Conservation (phyloP, 139 green algal genomes). For the Coelastrella sp. region DNA sequence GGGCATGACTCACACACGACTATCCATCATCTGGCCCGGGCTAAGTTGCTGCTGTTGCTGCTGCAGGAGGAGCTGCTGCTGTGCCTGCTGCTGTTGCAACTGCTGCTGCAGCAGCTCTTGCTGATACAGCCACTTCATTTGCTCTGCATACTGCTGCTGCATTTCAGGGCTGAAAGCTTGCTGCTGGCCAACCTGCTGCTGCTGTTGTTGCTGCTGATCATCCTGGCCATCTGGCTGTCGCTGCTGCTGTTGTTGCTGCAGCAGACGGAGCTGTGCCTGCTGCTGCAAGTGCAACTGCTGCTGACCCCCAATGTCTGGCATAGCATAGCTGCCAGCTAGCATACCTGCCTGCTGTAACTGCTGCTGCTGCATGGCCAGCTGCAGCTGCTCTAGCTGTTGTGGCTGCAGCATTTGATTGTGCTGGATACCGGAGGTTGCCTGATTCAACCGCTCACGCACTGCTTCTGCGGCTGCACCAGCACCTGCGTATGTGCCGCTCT, state of each 20-base stretch:
- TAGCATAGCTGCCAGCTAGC: slow-evolving; percentile 40
- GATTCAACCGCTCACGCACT: slow-evolving; percentile 31
- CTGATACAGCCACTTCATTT: slow-evolving; percentile 39
- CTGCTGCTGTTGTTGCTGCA: slow-evolving; percentile 8
- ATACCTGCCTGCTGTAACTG: slow-evolving; percentile 40
- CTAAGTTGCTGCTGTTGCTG: slow-evolving; percentile 5
- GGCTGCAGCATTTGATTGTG: slow-evolving; percentile 18
- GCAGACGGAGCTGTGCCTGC: slow-evolving; percentile 4
- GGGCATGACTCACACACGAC: neutral
- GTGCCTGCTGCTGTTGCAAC: slow-evolving; percentile 15
- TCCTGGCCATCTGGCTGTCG: neutral
- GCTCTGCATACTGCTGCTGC: slow-evolving; percentile 37
- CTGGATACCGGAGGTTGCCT: neutral
- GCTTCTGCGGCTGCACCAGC: slow-evolving; percentile 46
- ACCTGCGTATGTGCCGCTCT: slow-evolving; percentile 47
- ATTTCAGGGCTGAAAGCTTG: slow-evolving; percentile 6
- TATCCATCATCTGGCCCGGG: neutral
- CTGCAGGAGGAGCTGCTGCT: slow-evolving; percentile 16
- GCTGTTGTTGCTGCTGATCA: neutral
- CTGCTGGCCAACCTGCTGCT: slow-evolving; percentile 24
- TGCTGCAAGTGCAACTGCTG: slow-evolving; percentile 28
- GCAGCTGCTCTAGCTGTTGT: slow-evolving; percentile 28
- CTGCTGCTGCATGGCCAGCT: slow-evolving; percentile 36
- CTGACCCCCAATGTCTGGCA: slow-evolving; percentile 33
- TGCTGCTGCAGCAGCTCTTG: slow-evolving; percentile 29